Evolutionary conservation across 2,329 filamentous ascomycete species (phyloP).

Genomic region (Dichotomopilus funicola): DNA sequence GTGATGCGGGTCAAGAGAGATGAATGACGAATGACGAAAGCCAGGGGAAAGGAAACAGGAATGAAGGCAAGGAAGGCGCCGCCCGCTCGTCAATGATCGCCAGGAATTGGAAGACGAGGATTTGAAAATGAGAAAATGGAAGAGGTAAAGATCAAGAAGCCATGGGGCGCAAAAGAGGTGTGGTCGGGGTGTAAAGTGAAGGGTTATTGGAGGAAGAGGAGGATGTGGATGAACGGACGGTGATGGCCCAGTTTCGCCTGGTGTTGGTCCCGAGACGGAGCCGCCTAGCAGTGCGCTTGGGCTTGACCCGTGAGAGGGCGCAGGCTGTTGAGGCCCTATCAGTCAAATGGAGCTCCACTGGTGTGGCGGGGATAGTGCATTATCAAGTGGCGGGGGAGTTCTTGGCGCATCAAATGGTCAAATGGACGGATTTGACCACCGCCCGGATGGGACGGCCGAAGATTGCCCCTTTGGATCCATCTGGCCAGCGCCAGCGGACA

Average conservation of each 20-base stretch:
- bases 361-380: constrained; percentile 6
- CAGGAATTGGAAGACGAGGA: not conserved
- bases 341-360: not conserved
- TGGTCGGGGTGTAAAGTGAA: not conserved
- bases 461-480: not conserved
- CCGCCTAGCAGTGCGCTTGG: not conserved
- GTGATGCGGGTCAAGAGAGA: not conserved
- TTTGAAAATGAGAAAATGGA: not conserved
- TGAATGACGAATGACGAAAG: constrained; percentile 11
- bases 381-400: constrained; percentile 15
- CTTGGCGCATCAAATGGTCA: not conserved
- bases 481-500: no score
- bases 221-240: not conserved
- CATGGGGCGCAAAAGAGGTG: not conserved
- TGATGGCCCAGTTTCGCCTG: not conserved
- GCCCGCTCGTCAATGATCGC: constrained; percentile 10
- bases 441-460: not conserved
- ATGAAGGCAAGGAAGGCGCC: constrained; percentile 7
- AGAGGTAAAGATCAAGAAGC: not conserved
- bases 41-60: not conserved
- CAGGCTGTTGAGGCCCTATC: constrained; percentile 11
- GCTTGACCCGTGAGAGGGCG: not conserved
- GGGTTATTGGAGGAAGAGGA: not conserved
- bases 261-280: no score
- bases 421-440: not conserved